Evolutionary conservation across 345 rosid species (phyloP), one percentile per base, ranked within the genome.

Genomic region (Euphorbia peplus): DNA sequence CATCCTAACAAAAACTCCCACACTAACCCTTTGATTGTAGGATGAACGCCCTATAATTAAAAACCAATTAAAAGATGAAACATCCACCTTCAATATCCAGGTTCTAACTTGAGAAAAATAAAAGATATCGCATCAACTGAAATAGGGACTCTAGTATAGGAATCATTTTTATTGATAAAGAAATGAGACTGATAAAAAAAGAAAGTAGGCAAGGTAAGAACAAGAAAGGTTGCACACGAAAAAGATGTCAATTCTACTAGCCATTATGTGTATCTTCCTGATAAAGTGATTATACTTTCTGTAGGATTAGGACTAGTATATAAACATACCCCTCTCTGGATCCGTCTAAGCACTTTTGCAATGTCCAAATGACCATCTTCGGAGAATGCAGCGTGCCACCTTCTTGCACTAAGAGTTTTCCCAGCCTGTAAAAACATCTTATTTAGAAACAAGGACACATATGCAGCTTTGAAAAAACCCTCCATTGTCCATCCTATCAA

Each of bases 1-100:
- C 97, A 91, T 46, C 99, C 99, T 75, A 95, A 75, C 75, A 95
- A 65, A 79, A 91, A 91, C 85, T 95, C 99, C 97, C 96, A 95
- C 39, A 88, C 97, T 54, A 75, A 76, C 51, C 93, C 96, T 83
- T 87, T 91, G 78, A 95, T 83, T n/a, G 93, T 82, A 39, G 99
- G 99, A 78, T 91, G 99, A 71, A 95, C 81, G 50, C 99, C 99
- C 99, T 93, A 68, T 32, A 51, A 73, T 66, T 60, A 66, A 59
- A 83, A 79, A 73, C 68, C 65, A 76, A 65, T 51, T 46, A 62
- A 73, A 66, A 67, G 37, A 13, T 58, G 35, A 21, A 51, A 54
- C 52, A 5, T 60, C 62, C 55, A n/a, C 13, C 16, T 24, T 18
- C 7, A 19, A 4, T 14, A 37, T 52, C 28, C 35, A 0, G 14